A percentile compares a stretch with the other conserved stretches of the same genome.
These are phyloP conservation scores for Hypomontagnella monticulosa DNA, from an alignment of 495 filamentous ascomycete species.

Conservation along the genomic window DNA sequence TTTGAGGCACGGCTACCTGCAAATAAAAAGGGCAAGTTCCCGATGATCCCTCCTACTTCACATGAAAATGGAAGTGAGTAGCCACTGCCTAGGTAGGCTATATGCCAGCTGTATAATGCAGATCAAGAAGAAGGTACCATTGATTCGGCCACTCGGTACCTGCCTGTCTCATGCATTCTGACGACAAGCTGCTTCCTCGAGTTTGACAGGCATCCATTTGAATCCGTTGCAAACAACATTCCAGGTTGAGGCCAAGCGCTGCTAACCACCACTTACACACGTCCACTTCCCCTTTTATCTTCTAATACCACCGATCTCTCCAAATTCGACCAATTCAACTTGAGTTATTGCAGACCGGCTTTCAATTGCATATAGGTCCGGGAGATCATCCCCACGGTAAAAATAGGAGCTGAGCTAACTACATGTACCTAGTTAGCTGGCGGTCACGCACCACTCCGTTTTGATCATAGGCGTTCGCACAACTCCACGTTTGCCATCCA, in stretches of 20 bases:
- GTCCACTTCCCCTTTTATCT: background rate
- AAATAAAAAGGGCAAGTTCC: background rate
- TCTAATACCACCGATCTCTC: background rate
- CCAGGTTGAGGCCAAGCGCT: no score
- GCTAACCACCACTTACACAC: no score
- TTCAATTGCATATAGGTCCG: background rate
- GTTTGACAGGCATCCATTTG: no score
- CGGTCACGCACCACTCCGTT: constrained; percentile 13
- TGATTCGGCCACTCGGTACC: constrained; percentile 15
- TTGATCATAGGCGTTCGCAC: constrained; percentile 16
- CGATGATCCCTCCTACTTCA: no score
- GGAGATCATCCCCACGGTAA: constrained; percentile 1
- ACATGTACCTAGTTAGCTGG: constrained; percentile 10
- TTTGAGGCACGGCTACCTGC: constrained; percentile 6
- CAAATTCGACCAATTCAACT: constrained; percentile 12
- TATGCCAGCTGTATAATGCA: background rate
- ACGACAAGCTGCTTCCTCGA: constrained; percentile 29
- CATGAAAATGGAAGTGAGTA: background rate
- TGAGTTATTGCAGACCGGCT: constrained; percentile 6
- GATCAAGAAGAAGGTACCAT: background rate
- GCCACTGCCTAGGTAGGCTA: background rate
- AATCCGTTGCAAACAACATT: no score
- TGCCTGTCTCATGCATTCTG: constrained; percentile 30
- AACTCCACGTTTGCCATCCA: constrained; percentile 11
- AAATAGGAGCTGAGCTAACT: constrained; percentile 20